Base-by-base conservation (phyloP, 176 grass and related monocot species). In the Panicum miliaceum region DNA sequence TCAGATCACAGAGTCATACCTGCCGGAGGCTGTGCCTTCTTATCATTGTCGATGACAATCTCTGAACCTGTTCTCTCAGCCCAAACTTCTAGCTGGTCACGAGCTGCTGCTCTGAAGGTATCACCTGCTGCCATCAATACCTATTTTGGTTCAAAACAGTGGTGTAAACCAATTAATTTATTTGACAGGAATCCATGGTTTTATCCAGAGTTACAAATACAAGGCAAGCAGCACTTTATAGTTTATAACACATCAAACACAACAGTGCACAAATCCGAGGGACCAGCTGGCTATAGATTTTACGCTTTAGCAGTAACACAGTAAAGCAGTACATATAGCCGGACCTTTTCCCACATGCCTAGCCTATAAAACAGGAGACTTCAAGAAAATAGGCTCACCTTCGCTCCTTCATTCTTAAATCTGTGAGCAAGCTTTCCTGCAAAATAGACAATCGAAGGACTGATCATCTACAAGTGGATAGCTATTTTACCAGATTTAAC, bases 81-180 rank as follows among this genome's bases (percentile, higher is more conserved):
- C 96, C 93, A 98, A 80, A 98, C 34, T 82, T 98, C 93, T 90
- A 98, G 89, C 70, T 98, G 96, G 82, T 98, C 96, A 80, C 91
- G 89, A 81, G 96, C 96, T 57, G 93, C 96, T 81, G 96, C 93
- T 84, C 93, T 86, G 70, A 93, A 96, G 50, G 96, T 98, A 83
- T 98, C 93, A 85, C 96, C 96, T 83, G 96, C 96, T 69, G 93
- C 93, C 89, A 98, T 89, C 87, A 98, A 78, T 89, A 98, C 89
- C 93, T 96, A 72, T 74, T 56, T 89, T 14, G 12, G 41, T 80
- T 82, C 59, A 87, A 86, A 61, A 48, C 50, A 45, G 8, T 60
- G 73, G 34, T n/a, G 64, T 38, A 42, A 79, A 56, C 48, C 67
- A 18, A 43, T 48, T 58, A 82, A 73, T 29, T 86, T 22, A 78